Evolutionary conservation across 78 protist species (phyloP), one percentile per base, ranked within the genome.

Genomic region (Cavenderia fasciculata): DNA sequence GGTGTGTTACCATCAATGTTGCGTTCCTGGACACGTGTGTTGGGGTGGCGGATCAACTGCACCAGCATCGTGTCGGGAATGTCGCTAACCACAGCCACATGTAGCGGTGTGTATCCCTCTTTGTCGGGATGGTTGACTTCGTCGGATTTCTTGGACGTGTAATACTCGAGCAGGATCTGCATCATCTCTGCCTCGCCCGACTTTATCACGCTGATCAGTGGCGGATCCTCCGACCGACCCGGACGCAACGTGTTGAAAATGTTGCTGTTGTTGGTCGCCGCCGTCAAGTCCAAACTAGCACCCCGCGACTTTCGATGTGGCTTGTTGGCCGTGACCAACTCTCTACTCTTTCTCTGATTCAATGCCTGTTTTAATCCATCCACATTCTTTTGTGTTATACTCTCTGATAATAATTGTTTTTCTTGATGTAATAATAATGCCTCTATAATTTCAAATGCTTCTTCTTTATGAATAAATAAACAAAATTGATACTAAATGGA

Each of bases 1-100:
- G 88, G 77, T 54, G 95, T 93, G 56, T 93, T 93, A 36, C 82
- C 85, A 82, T 93, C 95, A 7, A 59, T 51, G 46, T 76, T 77
- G 44, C 49, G 51, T 7, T 25, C 52, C 29, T 54, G 31, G 29
- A 74, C 87, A 16, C 68, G 23, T 1, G 62, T 41, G 1, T 38
- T 63, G 27, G 38, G 66, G 34, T 66, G 61, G 7, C 52, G 65
- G 10, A 88, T n/a, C 25, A 88, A 40, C 16, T 70, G 68, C n/a
- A 68, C 47, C 29, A 75, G 27, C 33, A 69, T 59, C 21, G 41
- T 44, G 46, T 88, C 94, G 5, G 59, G 19, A 52, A 62, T 51
- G 8, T 82, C 90, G 18, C 57, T 49, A 4, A 51, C 52, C 0
- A 68, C 90, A 0, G 90, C 90, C 18, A 66, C 74, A 57, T 82